A percentile compares a stretch with the other conserved stretches of the same genome.
Conservation (phyloP, 208 protist species). For the Trypanosoma melophagium region DNA sequence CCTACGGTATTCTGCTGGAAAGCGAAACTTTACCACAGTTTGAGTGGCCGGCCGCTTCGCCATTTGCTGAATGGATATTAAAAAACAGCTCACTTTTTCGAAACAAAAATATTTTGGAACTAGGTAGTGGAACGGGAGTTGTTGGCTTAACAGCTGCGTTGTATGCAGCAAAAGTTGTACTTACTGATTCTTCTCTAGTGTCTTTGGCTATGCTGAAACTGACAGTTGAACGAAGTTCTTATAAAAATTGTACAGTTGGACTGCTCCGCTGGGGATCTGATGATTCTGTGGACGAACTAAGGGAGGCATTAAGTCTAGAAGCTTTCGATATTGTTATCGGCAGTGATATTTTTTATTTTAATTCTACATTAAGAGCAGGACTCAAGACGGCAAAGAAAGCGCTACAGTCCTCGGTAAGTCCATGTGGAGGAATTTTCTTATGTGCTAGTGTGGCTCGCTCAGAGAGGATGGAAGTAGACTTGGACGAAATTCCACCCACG, state of each 20-base stretch:
- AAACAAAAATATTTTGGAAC: conserved; percentile 50
- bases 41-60: conserved; percentile 45
- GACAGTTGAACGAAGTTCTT: conserved; percentile 11
- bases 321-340: conserved; percentile 60
- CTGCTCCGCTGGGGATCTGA: conserved; percentile 43
- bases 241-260: conserved; percentile 30
- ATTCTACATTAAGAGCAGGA: conserved; percentile 30
- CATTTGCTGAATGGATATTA: conserved; percentile 37
- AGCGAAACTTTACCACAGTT: conserved; percentile 53
- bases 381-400: conserved; percentile 36
- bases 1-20: conserved; percentile 26
- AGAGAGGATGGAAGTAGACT: conserved; percentile 54
- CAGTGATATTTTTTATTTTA: conserved; percentile 74
- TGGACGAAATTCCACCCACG: conserved; percentile 34
- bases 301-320: conserved; percentile 19
- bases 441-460: conserved; percentile 53
- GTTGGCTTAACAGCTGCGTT: conserved; percentile 36
- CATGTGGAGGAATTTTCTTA: conserved; percentile 25
- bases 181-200: conserved; percentile 47
- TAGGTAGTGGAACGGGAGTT: conserved; percentile 62
- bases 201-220: conserved; percentile 45
- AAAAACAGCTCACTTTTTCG: conserved; percentile 25
- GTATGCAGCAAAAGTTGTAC: conserved; percentile 37
- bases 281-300: conserved; percentile 28
- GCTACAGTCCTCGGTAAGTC: conserved; percentile 18